Conservation (phyloP, 192 early-diverging fungal species). For the Ambispora gerdemannii region DNA sequence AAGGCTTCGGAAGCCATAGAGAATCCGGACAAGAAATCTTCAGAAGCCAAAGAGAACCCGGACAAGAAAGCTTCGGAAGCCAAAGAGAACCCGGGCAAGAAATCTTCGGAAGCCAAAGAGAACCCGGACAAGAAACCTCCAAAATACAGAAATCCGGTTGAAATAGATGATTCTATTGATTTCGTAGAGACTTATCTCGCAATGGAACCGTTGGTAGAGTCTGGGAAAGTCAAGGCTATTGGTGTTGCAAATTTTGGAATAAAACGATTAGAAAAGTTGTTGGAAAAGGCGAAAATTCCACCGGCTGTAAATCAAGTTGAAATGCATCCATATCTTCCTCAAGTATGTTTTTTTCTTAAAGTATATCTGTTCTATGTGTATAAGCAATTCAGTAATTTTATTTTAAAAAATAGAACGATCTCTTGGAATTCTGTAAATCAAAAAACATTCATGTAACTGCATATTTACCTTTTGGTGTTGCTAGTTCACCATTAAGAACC, state of each 20-base stretch:
- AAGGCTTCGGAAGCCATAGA: too few species aligned
- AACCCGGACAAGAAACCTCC: too few species aligned
- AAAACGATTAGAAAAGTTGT: not conserved
- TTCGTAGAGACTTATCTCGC: not conserved
- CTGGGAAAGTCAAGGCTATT: not conserved
- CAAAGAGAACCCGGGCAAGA: not conserved
- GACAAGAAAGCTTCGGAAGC: too few species aligned
- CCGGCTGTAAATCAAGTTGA: not conserved
- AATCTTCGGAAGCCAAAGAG: not conserved
- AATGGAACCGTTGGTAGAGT: not conserved
- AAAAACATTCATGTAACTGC: not conserved
- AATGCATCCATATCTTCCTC: not conserved
- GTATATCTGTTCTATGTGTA: too few species aligned
- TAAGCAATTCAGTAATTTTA: too few species aligned
- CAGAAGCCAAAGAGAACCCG: too few species aligned
- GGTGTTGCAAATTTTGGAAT: not conserved
- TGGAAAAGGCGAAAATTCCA: not conserved
- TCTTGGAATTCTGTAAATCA: not conserved
- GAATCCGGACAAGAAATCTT: too few species aligned
- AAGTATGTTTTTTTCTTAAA: not conserved
- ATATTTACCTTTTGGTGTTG: not conserved
- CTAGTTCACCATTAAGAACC: not conserved
- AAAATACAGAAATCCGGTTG: not conserved
- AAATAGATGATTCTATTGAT: not conserved
- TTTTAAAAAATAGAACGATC: too few species aligned